These are phyloP conservation scores for Cynanchum wilfordii DNA, from an alignment of 257 asterid species.

Conservation along the genomic window DNA sequence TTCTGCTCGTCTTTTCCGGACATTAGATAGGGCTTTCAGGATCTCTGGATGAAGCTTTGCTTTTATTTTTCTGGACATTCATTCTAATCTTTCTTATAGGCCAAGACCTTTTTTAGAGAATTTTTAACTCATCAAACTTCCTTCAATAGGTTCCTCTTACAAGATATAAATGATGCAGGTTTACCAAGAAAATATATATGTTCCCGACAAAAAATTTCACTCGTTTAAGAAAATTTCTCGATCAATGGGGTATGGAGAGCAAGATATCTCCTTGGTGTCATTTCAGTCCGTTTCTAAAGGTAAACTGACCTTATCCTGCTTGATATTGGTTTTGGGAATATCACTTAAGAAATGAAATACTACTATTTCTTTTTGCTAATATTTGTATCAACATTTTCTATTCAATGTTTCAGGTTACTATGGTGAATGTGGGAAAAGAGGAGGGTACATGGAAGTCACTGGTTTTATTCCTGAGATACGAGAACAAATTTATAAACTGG, in stretches of 20 bases:
- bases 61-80: not conserved
- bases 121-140: not conserved
- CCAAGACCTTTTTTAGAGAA: not conserved
- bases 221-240: slow-evolving; percentile 84
- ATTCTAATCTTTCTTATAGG: slow-evolving; percentile 2
- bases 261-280: slow-evolving; percentile 70
- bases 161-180: slow-evolving; percentile 46
- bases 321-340: not conserved
- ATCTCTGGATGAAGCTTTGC: not conserved
- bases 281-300: slow-evolving; percentile 97
- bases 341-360: not conserved
- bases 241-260: slow-evolving; percentile 82
- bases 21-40: not conserved
- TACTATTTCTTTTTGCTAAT: not conserved
- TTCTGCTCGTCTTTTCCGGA: not conserved
- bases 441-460: slow-evolving; percentile 97
- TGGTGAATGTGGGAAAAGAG: slow-evolving; percentile 97
- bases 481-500: slow-evolving; percentile 90
- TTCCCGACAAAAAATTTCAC: slow-evolving; percentile 90
- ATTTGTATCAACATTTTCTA: not conserved
- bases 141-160: not conserved
- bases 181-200: slow-evolving; percentile 87
- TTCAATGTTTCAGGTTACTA: slow-evolving; percentile 53
- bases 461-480: slow-evolving; percentile 82
- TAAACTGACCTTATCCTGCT: slow-evolving; percentile 20